phyloP scores from a whole-genome alignment of 805 yeast genomes.

The Maudiozyma serrabonitensis region DNA sequence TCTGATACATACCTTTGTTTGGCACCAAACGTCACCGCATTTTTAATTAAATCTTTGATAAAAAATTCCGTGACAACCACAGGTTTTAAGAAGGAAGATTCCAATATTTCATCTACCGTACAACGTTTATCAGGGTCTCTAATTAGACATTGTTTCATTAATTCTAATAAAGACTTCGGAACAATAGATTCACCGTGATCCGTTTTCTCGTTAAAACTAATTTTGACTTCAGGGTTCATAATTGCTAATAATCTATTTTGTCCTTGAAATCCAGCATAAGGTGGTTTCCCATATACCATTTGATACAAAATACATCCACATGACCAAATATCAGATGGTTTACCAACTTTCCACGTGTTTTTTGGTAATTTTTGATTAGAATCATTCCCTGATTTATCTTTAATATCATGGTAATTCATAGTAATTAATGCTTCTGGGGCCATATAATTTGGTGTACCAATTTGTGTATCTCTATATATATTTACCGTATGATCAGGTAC shows the following conservation, averaged over 20 bases:
- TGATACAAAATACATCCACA: conserved; percentile 94
- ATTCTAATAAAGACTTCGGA: conserved; percentile 57
- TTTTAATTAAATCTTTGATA: conserved; percentile 59
- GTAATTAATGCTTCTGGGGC: conserved; percentile 88
- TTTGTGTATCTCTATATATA: conserved; percentile 78
- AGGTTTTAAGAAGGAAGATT: conserved; percentile 64
- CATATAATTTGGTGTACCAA: conserved; percentile 96
- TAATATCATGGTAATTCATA: conserved; percentile 31
- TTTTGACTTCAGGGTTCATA: conserved; percentile 70
- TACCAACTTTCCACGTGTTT: conserved; percentile 65
- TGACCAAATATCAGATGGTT: conserved; percentile 96
- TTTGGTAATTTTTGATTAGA: conserved; percentile 7
- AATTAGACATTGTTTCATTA: conserved; percentile 61
- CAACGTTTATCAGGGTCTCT: conserved; percentile 62
- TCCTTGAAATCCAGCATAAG: conserved; percentile 72
- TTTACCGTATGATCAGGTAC: conserved; percentile 89
- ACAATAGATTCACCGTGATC: conserved; percentile 38
- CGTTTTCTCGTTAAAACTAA: conserved; percentile 46
- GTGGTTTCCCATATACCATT: conserved; percentile 89
- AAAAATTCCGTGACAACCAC: conserved; percentile 58
- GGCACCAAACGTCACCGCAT: conserved; percentile 68
- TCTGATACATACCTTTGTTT: conserved; percentile 34
- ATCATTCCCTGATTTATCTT: conserved; percentile 4
- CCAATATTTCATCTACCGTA: conserved; percentile 51
- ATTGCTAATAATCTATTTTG: conserved; percentile 74